These are phyloP conservation scores for Ophiostoma sp. DNA, from an alignment of 2,329 filamentous ascomycete species.

Conservation along the genomic window DNA sequence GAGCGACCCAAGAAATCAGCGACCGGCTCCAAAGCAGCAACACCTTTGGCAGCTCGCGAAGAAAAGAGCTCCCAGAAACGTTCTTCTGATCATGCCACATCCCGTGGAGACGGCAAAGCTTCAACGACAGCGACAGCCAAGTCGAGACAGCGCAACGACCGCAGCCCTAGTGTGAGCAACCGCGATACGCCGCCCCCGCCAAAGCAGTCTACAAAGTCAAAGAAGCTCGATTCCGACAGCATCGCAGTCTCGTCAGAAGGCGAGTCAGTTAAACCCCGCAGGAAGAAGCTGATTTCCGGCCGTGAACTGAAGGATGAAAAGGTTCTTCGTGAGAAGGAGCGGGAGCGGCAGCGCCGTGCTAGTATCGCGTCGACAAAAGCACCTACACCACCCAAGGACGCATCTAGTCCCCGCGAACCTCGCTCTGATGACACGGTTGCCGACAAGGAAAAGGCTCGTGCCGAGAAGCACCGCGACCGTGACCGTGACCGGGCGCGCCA, in stretches of 20 bases:
- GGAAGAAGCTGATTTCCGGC: slow-evolving; percentile 66
- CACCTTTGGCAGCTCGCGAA: slow-evolving; percentile 48
- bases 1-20: slow-evolving; percentile 48
- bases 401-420: slow-evolving; percentile 53
- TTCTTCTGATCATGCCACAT: slow-evolving; percentile 41
- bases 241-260: slow-evolving; percentile 56
- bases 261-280: slow-evolving; percentile 58
- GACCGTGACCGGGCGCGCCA: slow-evolving; percentile 63
- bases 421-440: slow-evolving; percentile 48
- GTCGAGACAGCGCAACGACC: slow-evolving; percentile 37
- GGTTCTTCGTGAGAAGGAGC: slow-evolving; percentile 26
- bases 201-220: slow-evolving; percentile 52
- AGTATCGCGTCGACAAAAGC: slow-evolving; percentile 56
- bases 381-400: slow-evolving; percentile 54
- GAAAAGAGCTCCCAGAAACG: slow-evolving; percentile 39
- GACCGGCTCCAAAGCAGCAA: slow-evolving; percentile 33
- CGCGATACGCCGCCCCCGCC: slow-evolving; percentile 54
- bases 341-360: slow-evolving; percentile 52
- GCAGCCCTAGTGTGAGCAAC: slow-evolving; percentile 50
- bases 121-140: slow-evolving; percentile 33
- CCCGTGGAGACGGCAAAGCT: slow-evolving; percentile 55
- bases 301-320: slow-evolving; percentile 60
- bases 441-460: slow-evolving; percentile 57
- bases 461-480: slow-evolving; percentile 60
- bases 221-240: slow-evolving; percentile 56